phyloP scores from a whole-genome alignment of 306 rosid species.

The Lathyrus tuberosus region DNA sequence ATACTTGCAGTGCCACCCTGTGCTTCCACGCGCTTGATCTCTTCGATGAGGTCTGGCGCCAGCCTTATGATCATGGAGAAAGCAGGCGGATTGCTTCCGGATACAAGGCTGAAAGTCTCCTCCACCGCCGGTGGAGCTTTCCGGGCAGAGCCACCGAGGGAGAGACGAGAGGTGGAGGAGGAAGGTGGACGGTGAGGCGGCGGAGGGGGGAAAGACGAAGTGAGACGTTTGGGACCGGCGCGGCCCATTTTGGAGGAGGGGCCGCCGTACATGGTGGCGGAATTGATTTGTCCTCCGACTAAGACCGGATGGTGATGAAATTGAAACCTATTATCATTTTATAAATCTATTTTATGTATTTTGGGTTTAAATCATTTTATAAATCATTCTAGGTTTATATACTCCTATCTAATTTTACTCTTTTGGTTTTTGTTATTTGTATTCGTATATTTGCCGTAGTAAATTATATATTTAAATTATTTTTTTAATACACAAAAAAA shows the following conservation, averaged over 20 bases:
- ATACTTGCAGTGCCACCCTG: slow-evolving; percentile 79
- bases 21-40: slow-evolving; percentile 92
- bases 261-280: slow-evolving; percentile 70
- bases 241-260: slow-evolving; percentile 86
- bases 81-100: slow-evolving; percentile 74
- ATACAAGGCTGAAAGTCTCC: slow-evolving; percentile 70
- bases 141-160: slow-evolving; percentile 57
- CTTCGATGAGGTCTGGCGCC: slow-evolving; percentile 85
- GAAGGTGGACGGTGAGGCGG: slow-evolving; percentile 55
- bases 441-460: no score
- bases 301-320: not conserved
- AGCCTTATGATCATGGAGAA: slow-evolving; percentile 82
- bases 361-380: no score
- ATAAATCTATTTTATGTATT: no score
- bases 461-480: no score
- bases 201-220: slow-evolving; percentile 53
- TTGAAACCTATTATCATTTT: not conserved
- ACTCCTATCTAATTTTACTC: no score
- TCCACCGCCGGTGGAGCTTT: slow-evolving; percentile 55
- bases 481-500: no score
- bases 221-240: slow-evolving; percentile 65
- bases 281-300: slow-evolving; percentile 12
- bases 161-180: slow-evolving; percentile 52
- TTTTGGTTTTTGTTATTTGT: no score
- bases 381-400: no score